Percentiles rank a stretch among this genome's conserved stretches.
These are phyloP conservation scores for Halenospora varia DNA, from an alignment of 495 filamentous ascomycete species.

Conservation along the genomic window DNA sequence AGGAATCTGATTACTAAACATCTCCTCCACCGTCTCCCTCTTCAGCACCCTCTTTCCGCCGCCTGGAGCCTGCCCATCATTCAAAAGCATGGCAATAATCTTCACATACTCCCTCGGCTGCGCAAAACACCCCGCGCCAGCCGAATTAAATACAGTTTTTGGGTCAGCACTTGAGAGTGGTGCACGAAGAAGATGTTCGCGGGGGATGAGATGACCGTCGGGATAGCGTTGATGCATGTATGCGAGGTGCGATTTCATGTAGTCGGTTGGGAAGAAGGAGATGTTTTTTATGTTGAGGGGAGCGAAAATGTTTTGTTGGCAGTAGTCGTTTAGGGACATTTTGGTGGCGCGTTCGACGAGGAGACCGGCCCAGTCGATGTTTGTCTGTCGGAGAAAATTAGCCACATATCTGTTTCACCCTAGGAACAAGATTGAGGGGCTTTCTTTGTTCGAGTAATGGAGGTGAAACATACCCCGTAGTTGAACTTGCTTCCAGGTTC, in stretches of 20 bases:
- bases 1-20: conserved; percentile 60
- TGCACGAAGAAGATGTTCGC: conserved; percentile 44
- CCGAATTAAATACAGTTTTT: conserved; percentile 42
- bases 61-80: conserved; percentile 43
- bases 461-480: conserved; percentile 46
- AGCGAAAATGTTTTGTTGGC: conserved; percentile 51
- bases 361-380: conserved; percentile 59
- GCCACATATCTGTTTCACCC: neutral
- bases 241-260: conserved; percentile 47
- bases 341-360: conserved; percentile 48
- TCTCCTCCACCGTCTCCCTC: conserved; percentile 47
- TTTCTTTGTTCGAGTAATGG: neutral
- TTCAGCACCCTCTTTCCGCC: conserved; percentile 45
- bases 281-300: conserved; percentile 51
- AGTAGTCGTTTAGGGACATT: conserved; percentile 49
- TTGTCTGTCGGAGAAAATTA: conserved; percentile 32
- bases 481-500: conserved; percentile 55
- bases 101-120: conserved; percentile 50
- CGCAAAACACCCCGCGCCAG: conserved; percentile 52
- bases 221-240: conserved; percentile 41
- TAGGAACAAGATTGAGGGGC: too few species aligned
- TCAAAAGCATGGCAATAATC: conserved; percentile 44
- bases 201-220: conserved; percentile 35
- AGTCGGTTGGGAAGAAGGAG: conserved; percentile 47
- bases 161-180: conserved; percentile 39